These are phyloP conservation scores for Suillus tomentosus DNA, from an alignment of 768 basidiomycete genomes.

Conservation along the genomic window DNA sequence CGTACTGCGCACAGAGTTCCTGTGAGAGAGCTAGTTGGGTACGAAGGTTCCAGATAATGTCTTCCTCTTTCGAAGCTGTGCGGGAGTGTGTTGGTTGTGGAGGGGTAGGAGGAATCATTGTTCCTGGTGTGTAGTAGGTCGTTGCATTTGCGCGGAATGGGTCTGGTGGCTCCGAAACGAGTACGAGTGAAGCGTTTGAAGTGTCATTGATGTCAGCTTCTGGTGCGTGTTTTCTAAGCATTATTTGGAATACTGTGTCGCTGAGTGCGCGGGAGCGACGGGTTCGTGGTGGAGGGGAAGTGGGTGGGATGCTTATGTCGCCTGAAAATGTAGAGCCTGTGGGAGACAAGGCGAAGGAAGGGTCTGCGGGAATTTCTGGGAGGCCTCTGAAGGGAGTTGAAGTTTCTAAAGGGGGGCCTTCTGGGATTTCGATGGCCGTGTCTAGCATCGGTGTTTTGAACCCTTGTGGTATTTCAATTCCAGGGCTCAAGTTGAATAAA, in stretches of 20 bases:
- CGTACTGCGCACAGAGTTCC: slow-evolving; percentile 75
- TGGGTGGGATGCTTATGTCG: slow-evolving; percentile 20
- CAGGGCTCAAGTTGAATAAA: slow-evolving; percentile 59
- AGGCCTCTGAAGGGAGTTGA: slow-evolving; percentile 14
- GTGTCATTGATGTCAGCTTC: slow-evolving; percentile 71
- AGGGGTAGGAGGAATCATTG: slow-evolving; percentile 70
- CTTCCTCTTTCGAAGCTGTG: slow-evolving; percentile 70
- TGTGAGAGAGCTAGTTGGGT: slow-evolving; percentile 75
- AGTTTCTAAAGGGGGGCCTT: slow-evolving; percentile 23
- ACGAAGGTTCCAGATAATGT: slow-evolving; percentile 69
- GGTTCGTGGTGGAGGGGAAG: slow-evolving; percentile 35
- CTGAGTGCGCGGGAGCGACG: slow-evolving; percentile 56
- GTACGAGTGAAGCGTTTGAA: slow-evolving; percentile 48
- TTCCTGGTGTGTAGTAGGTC: slow-evolving; percentile 77
- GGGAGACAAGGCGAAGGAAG: slow-evolving; percentile 58
- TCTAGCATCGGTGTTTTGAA: slow-evolving; percentile 33
- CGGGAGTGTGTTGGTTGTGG: slow-evolving; percentile 53
- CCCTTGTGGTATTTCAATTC: slow-evolving; percentile 47
- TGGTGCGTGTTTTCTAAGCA: slow-evolving; percentile 45
- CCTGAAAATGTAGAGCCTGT: slow-evolving; percentile 61
- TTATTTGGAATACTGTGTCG: slow-evolving; percentile 64
- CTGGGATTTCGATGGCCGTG: slow-evolving; percentile 37
- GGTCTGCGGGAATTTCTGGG: slow-evolving; percentile 19
- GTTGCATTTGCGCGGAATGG: slow-evolving; percentile 74
- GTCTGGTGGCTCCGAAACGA: slow-evolving; percentile 61